Percentiles rank a stretch among this genome's conserved stretches.
phyloP scores from a whole-genome alignment of 495 filamentous ascomycete genomes.

The Sporormia fimetaria region DNA sequence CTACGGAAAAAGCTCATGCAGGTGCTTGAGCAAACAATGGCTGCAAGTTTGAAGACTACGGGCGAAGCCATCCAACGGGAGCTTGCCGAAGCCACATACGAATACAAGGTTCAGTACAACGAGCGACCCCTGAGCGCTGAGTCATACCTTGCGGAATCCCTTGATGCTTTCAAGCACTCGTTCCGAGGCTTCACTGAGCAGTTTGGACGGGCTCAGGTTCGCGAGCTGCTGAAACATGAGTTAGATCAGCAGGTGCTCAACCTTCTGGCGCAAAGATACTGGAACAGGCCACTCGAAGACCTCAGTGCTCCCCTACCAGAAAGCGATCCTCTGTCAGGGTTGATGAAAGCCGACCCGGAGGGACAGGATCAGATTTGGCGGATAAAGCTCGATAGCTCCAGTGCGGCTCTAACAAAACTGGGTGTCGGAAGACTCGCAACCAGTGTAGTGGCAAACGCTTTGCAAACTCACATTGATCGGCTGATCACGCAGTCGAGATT shows the following conservation, averaged over 20 bases:
- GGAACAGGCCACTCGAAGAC: conserved; percentile 90
- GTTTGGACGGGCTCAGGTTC: conserved; percentile 83
- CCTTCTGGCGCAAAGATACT: conserved; percentile 87
- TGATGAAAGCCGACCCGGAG: conserved; percentile 73
- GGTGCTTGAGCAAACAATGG: conserved; percentile 95
- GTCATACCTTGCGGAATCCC: conserved; percentile 85
- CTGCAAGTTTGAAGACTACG: conserved; percentile 73
- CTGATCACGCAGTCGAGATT: conserved; percentile 74
- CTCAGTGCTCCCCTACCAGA: conserved; percentile 51
- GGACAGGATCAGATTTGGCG: conserved; percentile 81
- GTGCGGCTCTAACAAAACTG: conserved; percentile 78
- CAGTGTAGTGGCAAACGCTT: conserved; percentile 70
- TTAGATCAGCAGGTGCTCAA: conserved; percentile 93
- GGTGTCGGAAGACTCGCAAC: conserved; percentile 89
- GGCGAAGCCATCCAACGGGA: conserved; percentile 88
- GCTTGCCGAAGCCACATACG: conserved; percentile 92
- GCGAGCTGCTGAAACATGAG: conserved; percentile 79
- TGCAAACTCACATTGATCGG: conserved; percentile 75
- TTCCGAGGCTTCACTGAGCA: conserved; percentile 85
- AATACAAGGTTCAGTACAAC: conserved; percentile 99
- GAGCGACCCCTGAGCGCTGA: conserved; percentile 89
- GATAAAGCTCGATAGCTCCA: conserved; percentile 85
- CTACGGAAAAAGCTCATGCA: conserved; percentile 93
- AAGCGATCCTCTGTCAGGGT: conserved; percentile 57
- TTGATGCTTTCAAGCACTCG: conserved; percentile 95